These are phyloP conservation scores for Sugiyamaella xylanicola DNA, from an alignment of 1,139 yeast genomes.

Conservation along the genomic window DNA sequence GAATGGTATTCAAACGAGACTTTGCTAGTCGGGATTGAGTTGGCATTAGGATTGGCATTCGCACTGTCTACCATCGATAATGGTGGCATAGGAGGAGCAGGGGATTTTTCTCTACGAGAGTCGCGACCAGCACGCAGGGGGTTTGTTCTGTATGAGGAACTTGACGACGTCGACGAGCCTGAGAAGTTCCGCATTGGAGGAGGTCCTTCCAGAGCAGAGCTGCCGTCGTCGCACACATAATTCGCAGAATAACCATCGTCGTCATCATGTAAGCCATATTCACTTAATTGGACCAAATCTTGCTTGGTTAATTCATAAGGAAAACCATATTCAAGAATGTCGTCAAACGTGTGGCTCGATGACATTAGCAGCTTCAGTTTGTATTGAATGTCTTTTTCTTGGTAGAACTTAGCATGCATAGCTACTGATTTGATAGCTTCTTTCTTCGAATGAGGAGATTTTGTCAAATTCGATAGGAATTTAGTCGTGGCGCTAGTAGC, in stretches of 20 bases:
- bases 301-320: conserved; percentile 29
- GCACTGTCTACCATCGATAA: conserved; percentile 9
- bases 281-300: conserved; percentile 16
- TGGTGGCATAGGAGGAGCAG: conserved; percentile 12
- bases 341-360: conserved; percentile 34
- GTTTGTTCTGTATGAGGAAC: not conserved
- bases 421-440: conserved; percentile 19
- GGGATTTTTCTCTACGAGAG: not conserved
- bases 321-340: conserved; percentile 38
- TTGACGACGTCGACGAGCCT: conserved; percentile 9
- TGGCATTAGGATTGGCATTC: not conserved
- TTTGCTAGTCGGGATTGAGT: not conserved
- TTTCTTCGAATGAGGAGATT: not conserved
- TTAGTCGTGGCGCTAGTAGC: conserved; percentile 6
- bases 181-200: conserved; percentile 11
- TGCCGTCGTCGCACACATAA: not conserved
- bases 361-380: conserved; percentile 32
- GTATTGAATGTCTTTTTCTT: conserved; percentile 31
- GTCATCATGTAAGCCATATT: not conserved
- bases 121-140: not conserved
- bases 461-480: conserved; percentile 4
- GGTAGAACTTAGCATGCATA: conserved; percentile 32
- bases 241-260: not conserved
- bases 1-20: not conserved
- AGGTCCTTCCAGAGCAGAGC: not conserved